phyloP scores from a whole-genome alignment of 306 rosid species.

The Lotus japonicus region DNA sequence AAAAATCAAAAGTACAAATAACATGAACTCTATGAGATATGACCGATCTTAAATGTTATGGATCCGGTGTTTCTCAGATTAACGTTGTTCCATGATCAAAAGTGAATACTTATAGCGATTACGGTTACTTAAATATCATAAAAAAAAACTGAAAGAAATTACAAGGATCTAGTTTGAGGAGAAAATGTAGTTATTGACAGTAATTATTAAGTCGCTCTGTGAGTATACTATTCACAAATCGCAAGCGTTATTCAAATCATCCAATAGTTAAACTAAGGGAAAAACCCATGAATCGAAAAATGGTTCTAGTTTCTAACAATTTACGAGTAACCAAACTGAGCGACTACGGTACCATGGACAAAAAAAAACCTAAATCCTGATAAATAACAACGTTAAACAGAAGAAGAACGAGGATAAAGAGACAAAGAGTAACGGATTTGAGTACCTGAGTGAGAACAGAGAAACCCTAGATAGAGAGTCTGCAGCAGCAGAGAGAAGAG shows the following conservation, averaged over 20 bases:
- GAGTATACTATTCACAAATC: neutral
- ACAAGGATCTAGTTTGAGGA: neutral
- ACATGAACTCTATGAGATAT: neutral
- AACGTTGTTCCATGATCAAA: neutral
- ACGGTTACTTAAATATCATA: neutral
- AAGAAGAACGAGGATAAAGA: neutral
- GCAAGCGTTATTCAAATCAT: neutral
- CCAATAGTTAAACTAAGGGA: neutral
- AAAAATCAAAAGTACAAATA: neutral
- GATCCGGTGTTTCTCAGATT: neutral
- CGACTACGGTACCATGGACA: neutral
- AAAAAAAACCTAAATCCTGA: constrained; percentile 1
- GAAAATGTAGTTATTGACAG: neutral
- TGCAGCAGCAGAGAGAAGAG: neutral
- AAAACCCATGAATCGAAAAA: neutral
- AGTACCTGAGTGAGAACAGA: constrained; percentile 16
- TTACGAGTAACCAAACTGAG: neutral
- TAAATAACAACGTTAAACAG: neutral
- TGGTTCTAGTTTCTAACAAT: neutral
- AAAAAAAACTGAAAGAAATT: neutral
- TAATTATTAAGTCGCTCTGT: too few species aligned
- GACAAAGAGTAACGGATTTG: neutral
- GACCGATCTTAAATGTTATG: neutral
- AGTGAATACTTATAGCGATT: neutral
- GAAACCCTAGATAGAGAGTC: constrained; percentile 22